A percentile compares a stretch with the other conserved stretches of the same genome.
Conservation (phyloP, 305 asterid genomes). For the Fraxinus sp. region DNA sequence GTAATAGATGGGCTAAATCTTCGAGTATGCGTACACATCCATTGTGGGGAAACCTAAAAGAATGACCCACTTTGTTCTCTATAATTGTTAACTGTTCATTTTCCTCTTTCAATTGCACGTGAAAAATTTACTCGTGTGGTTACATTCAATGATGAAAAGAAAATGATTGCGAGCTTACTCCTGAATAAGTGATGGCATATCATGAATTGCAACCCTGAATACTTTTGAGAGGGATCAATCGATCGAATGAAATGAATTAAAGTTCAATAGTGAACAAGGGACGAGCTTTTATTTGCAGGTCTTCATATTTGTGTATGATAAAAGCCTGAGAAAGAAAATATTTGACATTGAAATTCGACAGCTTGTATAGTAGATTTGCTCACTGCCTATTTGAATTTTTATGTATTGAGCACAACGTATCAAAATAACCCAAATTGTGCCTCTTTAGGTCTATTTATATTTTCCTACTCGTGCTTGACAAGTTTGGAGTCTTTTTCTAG, state of each 20-base stretch:
- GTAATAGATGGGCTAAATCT: not conserved
- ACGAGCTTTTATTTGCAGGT: not conserved
- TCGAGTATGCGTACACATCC: not conserved
- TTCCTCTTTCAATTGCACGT: not conserved
- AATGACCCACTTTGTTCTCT: conserved; percentile 22
- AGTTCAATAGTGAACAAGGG: not conserved
- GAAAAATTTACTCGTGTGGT: not conserved
- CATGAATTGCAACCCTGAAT: too few species aligned
- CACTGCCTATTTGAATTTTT: too few species aligned
- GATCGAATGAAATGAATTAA: too few species aligned
- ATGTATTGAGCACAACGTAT: too few species aligned
- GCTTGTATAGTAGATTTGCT: too few species aligned
- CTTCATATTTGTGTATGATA: not conserved
- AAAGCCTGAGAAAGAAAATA: too few species aligned
- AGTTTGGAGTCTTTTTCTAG: too few species aligned
- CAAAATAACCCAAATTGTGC: not conserved
- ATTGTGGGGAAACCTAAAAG: too few species aligned
- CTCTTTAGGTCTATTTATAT: too few species aligned
- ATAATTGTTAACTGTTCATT: not conserved
- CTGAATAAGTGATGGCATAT: too few species aligned
- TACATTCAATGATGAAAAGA: not conserved
- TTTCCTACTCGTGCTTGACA: too few species aligned
- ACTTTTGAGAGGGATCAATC: not conserved
- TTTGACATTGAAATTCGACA: not conserved
- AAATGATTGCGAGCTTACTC: too few species aligned